Evolutionary conservation across 371 early-diverging fungal genomes (phyloP).

Genomic region (Mucor lusitanicus): DNA sequence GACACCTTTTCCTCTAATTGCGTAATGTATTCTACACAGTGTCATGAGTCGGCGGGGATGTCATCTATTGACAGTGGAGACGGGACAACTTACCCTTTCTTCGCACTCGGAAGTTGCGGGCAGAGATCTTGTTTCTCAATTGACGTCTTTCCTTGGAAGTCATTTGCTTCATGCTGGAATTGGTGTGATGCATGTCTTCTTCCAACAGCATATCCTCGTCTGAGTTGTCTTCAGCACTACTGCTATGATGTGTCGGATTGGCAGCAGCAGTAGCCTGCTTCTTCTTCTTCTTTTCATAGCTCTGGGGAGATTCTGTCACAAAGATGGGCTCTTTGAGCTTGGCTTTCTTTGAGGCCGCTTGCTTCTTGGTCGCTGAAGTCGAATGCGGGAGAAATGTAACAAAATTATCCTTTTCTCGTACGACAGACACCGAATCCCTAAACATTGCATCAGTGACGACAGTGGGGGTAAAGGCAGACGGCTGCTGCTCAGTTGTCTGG

Average conservation of each 20-base stretch:
- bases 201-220: conserved; percentile 23
- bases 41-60: too few species aligned
- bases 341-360: conserved; percentile 1
- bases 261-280: conserved; percentile 1
- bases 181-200: conserved; percentile 7
- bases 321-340: conserved; percentile 26
- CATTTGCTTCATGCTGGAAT: conserved; percentile 46
- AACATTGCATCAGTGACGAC: neutral
- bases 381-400: conserved; percentile 11
- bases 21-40: conserved; percentile 66
- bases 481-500: neutral
- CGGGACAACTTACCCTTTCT: conserved; percentile 74
- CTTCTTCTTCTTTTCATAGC: conserved; percentile 13
- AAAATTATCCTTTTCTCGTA: conserved; percentile 14
- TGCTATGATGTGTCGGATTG: neutral
- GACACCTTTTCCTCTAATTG: conserved; percentile 60
- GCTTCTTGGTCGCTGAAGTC: neutral
- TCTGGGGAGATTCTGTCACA: conserved; percentile 25
- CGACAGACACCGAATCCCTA: neutral
- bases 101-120: conserved; percentile 84
- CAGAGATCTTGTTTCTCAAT: conserved; percentile 87
- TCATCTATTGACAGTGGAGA: neutral
- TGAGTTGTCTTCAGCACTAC: conserved; percentile 17
- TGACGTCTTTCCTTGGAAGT: conserved; percentile 81
- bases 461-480: neutral